These are phyloP conservation scores for Pilobolus umbonatus DNA, from an alignment of 192 early-diverging fungal genomes.

Conservation along the genomic window DNA sequence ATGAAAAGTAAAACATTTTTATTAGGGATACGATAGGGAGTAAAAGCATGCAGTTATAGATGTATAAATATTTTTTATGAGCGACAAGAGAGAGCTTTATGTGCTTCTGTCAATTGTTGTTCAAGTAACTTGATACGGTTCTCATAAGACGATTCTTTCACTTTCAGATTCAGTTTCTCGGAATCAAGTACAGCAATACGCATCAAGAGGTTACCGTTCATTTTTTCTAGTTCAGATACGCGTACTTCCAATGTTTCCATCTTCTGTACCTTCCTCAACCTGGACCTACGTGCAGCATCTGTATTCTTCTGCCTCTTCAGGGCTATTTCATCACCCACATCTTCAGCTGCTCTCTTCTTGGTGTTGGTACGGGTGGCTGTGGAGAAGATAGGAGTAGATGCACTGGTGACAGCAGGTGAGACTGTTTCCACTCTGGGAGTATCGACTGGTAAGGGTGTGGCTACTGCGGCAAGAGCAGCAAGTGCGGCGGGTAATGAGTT, in stretches of 20 bases:
- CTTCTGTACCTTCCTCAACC: slow-evolving; percentile 77
- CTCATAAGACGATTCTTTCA: slow-evolving; percentile 42
- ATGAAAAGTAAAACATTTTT: neutral
- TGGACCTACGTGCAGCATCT: slow-evolving; percentile 89
- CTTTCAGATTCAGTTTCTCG: slow-evolving; percentile 40
- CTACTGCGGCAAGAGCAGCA: slow-evolving; percentile 8
- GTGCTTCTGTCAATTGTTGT: slow-evolving; percentile 47
- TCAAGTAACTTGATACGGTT: slow-evolving; percentile 45
- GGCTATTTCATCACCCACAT: slow-evolving; percentile 43
- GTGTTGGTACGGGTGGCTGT: neutral
- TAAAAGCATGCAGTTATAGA: neutral
- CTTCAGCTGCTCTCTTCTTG: slow-evolving; percentile 21
- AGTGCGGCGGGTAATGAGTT: slow-evolving; percentile 9
- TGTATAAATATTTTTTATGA: neutral
- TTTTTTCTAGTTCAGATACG: slow-evolving; percentile 72
- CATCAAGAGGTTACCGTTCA: slow-evolving; percentile 56
- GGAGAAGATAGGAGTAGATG: slow-evolving; percentile 12
- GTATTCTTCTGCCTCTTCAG: slow-evolving; percentile 77
- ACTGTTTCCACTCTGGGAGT: neutral
- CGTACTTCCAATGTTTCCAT: slow-evolving; percentile 81
- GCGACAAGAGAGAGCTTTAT: slow-evolving; percentile 39
- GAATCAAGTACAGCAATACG: slow-evolving; percentile 47
- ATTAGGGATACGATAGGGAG: too few species aligned
- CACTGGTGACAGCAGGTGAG: slow-evolving; percentile 1
- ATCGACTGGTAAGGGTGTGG: neutral